A percentile compares a stretch with the other conserved stretches of the same genome.
Conservation (phyloP, 2,329 filamentous ascomycete genomes). For the Fusarium mexicanum region DNA sequence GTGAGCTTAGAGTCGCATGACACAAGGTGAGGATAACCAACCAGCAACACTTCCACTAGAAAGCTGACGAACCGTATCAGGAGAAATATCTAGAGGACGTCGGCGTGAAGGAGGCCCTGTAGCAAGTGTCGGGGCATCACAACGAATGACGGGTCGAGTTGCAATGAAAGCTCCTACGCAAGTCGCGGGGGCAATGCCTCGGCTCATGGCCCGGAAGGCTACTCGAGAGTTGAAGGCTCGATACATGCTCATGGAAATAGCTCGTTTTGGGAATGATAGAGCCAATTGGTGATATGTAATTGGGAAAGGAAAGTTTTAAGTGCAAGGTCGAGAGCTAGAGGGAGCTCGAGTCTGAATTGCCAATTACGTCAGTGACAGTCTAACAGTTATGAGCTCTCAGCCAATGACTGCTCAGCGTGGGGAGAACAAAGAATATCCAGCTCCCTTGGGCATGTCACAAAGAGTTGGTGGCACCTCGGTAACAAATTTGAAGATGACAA, state of each 20-base stretch:
- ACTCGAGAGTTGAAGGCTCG: conserved; percentile 35
- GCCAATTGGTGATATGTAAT: neutral
- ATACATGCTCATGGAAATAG: conserved; percentile 27
- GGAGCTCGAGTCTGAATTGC: conserved; percentile 19
- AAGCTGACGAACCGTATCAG: conserved; percentile 57
- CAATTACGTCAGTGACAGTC: conserved; percentile 35
- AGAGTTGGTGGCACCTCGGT: neutral
- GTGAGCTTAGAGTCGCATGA: neutral
- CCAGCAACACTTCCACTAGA: conserved; percentile 64
- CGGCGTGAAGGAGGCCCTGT: conserved; percentile 27
- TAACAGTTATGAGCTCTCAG: conserved; percentile 14
- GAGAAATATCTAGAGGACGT: conserved; percentile 37
- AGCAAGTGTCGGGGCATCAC: conserved; percentile 42
- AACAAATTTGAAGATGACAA: conserved; percentile 1
- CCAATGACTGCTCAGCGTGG: conserved; percentile 35
- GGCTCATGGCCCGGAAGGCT: conserved; percentile 39
- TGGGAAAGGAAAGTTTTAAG: neutral
- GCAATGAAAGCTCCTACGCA: conserved; percentile 42
- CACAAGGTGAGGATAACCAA: conserved; percentile 39
- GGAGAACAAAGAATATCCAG: conserved; percentile 20
- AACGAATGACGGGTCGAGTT: conserved; percentile 41
- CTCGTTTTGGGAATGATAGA: neutral
- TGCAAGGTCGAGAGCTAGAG: neutral
- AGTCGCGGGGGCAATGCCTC: conserved; percentile 43
- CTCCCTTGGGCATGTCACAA: neutral